These are phyloP conservation scores for Fraxinus velutina DNA, from an alignment of 305 asterid species.

Conservation along the genomic window DNA sequence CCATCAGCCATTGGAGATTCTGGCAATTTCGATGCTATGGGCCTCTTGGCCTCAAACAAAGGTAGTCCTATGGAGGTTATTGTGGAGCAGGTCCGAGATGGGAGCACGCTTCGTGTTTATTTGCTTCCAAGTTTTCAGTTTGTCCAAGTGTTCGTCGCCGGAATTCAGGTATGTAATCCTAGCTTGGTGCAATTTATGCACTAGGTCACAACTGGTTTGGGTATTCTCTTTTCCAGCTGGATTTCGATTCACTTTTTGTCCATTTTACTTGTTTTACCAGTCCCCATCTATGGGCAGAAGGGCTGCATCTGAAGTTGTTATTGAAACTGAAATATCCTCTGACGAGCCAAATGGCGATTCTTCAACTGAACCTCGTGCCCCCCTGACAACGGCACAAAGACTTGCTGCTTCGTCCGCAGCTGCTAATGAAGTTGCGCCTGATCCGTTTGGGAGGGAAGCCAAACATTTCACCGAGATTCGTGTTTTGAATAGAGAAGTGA, in stretches of 20 bases:
- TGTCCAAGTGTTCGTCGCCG: constrained; percentile 91
- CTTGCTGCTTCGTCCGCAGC: constrained; percentile 67
- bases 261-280: constrained; percentile 39
- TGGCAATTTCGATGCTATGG: constrained; percentile 76
- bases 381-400: constrained; percentile 92
- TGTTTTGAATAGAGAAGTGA: constrained; percentile 89
- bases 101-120: constrained; percentile 88
- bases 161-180: constrained; percentile 66
- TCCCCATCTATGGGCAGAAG: constrained; percentile 93
- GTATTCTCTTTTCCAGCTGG: neutral
- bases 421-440: constrained; percentile 67
- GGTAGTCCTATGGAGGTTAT: constrained; percentile 89
- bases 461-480: constrained; percentile 95
- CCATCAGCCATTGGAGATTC: constrained; percentile 85
- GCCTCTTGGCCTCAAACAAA: constrained; percentile 61
- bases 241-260: neutral
- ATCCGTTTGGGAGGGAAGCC: constrained; percentile 92
- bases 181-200: neutral
- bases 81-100: constrained; percentile 94
- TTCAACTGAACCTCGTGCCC: constrained; percentile 52
- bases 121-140: constrained; percentile 90
- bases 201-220: neutral
- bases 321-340: constrained; percentile 41
- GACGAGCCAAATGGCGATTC: constrained; percentile 72
- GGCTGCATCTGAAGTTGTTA: constrained; percentile 48